These are phyloP conservation scores for Tetraselmis striata DNA, from an alignment of 139 green algal genomes.

Conservation along the genomic window DNA sequence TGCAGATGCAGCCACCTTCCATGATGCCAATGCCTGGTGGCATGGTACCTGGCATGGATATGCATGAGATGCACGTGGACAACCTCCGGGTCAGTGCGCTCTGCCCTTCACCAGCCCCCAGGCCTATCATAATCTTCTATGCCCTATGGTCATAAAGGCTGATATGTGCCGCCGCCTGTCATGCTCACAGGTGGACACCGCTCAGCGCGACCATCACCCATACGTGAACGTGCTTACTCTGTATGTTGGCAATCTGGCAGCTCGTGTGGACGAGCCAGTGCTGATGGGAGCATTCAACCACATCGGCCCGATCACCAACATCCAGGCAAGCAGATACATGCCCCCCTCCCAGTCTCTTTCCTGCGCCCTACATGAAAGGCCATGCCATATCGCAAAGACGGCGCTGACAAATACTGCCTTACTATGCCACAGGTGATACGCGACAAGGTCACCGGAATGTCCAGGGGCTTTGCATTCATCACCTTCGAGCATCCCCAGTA, in stretches of 20 bases:
- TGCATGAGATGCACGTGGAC: too few relatives aligned
- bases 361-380: too few relatives aligned
- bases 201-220: too few relatives aligned
- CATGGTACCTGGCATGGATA: neutral
- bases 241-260: constrained; percentile 66
- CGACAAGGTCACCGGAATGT: constrained; percentile 38
- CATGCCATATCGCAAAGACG: too few relatives aligned
- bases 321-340: constrained; percentile 45
- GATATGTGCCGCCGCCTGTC: too few relatives aligned
- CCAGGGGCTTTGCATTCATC: constrained; percentile 63
- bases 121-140: neutral
- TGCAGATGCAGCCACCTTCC: neutral
- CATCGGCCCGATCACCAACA: constrained; percentile 39
- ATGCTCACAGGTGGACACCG: too few relatives aligned
- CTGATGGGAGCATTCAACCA: constrained; percentile 34
- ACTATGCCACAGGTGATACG: constrained; percentile 72
- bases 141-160: neutral
- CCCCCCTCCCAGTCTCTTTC: too few relatives aligned
- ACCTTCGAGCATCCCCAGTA: constrained; percentile 37
- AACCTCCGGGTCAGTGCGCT: too few relatives aligned
- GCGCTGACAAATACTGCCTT: too few relatives aligned
- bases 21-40: neutral
- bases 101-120: neutral
- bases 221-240: constrained; percentile 28
- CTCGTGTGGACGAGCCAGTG: constrained; percentile 39